Evolutionary conservation across 371 early-diverging fungal species (phyloP), one percentile per base, ranked within the genome.

Genomic region (Mycotypha africana): DNA sequence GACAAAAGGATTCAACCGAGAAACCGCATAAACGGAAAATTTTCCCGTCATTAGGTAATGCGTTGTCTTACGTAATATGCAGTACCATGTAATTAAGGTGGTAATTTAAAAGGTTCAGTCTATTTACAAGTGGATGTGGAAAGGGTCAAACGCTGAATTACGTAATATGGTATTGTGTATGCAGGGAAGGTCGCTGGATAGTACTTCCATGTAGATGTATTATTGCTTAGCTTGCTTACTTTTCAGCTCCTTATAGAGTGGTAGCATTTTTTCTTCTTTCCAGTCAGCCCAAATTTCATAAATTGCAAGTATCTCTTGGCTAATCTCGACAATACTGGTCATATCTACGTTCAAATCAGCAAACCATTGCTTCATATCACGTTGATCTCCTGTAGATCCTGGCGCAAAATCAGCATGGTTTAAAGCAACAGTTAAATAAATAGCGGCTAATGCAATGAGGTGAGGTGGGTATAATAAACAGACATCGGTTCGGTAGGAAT

Each of bases 391-490:
- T 16, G 62, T 54, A 37, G 77, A 59, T 0, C 70, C 70, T 1
- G 70, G 65, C 12, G 61, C 61, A 45, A 66, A 68, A 34, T 70
- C 62, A 35, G 78, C 66, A 49, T 70, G 70, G 9, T 82, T 78
- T 19, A 82, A 70, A 7, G 84, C 79, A 5, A 80, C 71, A 2
- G 86, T 84, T 16, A 93, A 58, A 47, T 84, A 91, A 39, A 93
- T 63, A 11, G 89, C 81, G 1, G 92, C 88, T 4, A 93, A 49
- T 2, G 93, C 90, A 46, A 94, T 89, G 45, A 89, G 72, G 42
- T 93, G 91, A 14, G 94, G 91, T 12, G 96, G 89, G 60, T 90
- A 90, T 46, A 90, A 74, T 25, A 93, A 67, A 38, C 82, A 78
- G 2, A 91, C 70, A 43, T 87, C 86, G 2, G 88, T 86, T 39